Conservation (phyloP, 805 yeast genomes). For the Saccharomyces paradoxus region DNA sequence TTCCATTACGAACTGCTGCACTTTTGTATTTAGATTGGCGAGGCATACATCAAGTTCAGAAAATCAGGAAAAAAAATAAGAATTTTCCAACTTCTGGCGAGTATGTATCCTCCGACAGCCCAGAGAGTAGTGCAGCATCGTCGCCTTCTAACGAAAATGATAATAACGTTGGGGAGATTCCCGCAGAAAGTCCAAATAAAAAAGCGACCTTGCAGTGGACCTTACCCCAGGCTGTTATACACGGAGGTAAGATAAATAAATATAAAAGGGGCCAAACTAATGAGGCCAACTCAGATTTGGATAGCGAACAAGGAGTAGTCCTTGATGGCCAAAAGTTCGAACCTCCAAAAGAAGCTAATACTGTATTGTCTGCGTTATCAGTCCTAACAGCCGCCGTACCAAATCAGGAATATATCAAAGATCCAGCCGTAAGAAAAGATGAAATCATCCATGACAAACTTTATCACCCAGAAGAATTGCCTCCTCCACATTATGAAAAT, state of each 20-base stretch:
- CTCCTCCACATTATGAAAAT: conserved; percentile 39
- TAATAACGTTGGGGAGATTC: conserved; percentile 17
- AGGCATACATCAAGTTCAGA: conserved; percentile 49
- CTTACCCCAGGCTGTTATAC: conserved; percentile 20
- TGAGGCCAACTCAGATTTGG: conserved; percentile 6
- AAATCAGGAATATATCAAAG: conserved; percentile 50
- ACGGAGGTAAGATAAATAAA: conserved; percentile 13
- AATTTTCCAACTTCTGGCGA: background rate
- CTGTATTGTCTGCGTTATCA: conserved; percentile 69
- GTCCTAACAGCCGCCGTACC: conserved; percentile 79
- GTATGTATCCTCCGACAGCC: background rate
- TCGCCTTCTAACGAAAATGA: background rate
- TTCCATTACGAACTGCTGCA: conserved; percentile 86
- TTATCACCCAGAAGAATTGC: conserved; percentile 59
- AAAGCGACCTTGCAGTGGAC: conserved; percentile 24
- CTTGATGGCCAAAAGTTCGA: conserved; percentile 20
- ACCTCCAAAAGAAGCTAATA: conserved; percentile 65
- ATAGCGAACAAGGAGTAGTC: conserved; percentile 1
- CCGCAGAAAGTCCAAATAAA: conserved; percentile 21
- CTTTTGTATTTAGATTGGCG: conserved; percentile 79
- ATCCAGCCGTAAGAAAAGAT: conserved; percentile 57
- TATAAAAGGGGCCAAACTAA: conserved; percentile 23
- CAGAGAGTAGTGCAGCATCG: conserved; percentile 1
- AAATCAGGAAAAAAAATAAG: conserved; percentile 19
- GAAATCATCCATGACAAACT: conserved; percentile 76